phyloP scores from a whole-genome alignment of 306 rosid genomes.

The Cicer chorassanicum region DNA sequence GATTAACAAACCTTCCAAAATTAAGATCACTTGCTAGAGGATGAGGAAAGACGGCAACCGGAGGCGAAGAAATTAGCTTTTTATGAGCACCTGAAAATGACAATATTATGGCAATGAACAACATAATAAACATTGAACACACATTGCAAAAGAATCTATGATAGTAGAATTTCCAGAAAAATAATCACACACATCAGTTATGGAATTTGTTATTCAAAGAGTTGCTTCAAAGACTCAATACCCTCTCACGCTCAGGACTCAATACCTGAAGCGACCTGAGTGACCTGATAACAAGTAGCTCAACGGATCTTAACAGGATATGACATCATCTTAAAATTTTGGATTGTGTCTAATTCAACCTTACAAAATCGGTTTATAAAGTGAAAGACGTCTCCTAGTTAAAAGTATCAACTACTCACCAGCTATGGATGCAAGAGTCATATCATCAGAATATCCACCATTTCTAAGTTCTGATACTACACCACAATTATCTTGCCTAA shows the following conservation, averaged over 20 bases:
- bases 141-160: not conserved
- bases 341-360: too few species aligned
- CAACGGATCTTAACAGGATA: too few species aligned
- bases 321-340: too few species aligned
- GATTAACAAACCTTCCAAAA: conserved; percentile 76
- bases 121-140: conserved; percentile 4
- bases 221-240: not conserved
- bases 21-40: conserved; percentile 97
- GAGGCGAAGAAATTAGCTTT: conserved; percentile 89
- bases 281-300: too few species aligned
- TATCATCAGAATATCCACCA: conserved; percentile 99
- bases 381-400: not conserved
- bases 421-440: conserved; percentile 97
- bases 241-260: too few species aligned
- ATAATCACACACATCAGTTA: not conserved
- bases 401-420: conserved; percentile 53
- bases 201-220: not conserved
- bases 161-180: not conserved
- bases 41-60: conserved; percentile 96
- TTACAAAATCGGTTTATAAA: too few species aligned
- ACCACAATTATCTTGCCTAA: conserved; percentile 76
- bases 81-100: conserved; percentile 80
- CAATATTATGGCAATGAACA: conserved; percentile 39
- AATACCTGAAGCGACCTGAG: too few species aligned
- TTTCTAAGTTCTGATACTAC: conserved; percentile 81